phyloP scores from a whole-genome alignment of 78 protist species.

The Polysphondylium violaceum region DNA sequence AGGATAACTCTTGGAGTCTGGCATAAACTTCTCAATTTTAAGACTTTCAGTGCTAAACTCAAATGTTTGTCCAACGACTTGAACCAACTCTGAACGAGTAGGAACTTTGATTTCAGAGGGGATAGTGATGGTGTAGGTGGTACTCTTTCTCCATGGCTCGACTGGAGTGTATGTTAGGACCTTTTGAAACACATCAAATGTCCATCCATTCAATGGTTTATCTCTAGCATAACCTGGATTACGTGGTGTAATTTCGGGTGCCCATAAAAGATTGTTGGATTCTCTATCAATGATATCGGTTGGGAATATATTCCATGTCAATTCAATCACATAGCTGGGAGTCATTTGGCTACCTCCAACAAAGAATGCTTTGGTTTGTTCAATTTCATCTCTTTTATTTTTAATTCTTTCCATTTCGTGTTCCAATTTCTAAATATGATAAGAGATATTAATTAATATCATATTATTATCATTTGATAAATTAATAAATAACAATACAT shows the following conservation, averaged over 20 bases:
- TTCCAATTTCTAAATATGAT: slow-evolving; percentile 3
- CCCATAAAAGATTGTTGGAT: slow-evolving; percentile 22
- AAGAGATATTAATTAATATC: not conserved
- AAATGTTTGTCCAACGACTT: not conserved
- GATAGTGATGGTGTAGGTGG: slow-evolving; percentile 27
- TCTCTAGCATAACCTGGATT: slow-evolving; percentile 55
- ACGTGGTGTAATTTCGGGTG: slow-evolving; percentile 50
- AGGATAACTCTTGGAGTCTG: not conserved
- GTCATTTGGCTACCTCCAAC: slow-evolving; percentile 31
- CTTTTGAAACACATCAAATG: slow-evolving; percentile 3
- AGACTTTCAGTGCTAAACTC: slow-evolving; percentile 34
- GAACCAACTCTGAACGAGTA: not conserved
- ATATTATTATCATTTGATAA: not conserved
- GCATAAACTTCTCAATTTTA: not conserved
- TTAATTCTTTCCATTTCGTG: slow-evolving; percentile 39
- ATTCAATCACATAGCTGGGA: slow-evolving; percentile 9
- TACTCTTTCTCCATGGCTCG: slow-evolving; percentile 55
- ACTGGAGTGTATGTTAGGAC: slow-evolving; percentile 28
- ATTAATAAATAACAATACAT: not conserved
- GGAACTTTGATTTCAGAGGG: slow-evolving; percentile 9
- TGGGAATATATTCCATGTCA: slow-evolving; percentile 30
- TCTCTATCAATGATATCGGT: slow-evolving; percentile 43
- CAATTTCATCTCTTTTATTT: slow-evolving; percentile 50
- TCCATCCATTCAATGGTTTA: slow-evolving; percentile 48
- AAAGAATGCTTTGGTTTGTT: slow-evolving; percentile 2